A percentile compares a stretch with the other conserved stretches of the same genome.
Conservation (phyloP, 306 rosid species). For the Cicer bijugum region DNA sequence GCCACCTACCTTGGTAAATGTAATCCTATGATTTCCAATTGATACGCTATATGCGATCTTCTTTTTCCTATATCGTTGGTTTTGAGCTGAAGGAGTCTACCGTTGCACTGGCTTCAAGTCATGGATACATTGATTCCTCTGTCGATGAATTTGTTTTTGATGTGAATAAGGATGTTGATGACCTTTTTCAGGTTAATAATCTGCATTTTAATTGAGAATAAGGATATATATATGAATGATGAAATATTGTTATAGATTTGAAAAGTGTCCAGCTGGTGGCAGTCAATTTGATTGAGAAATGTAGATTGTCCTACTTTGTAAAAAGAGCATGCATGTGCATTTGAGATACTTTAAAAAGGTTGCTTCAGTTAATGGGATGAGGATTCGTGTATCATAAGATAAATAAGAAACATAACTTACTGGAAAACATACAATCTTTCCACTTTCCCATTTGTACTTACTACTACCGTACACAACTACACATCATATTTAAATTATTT, state of each 20-base stretch:
- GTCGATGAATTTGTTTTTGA: too few species aligned
- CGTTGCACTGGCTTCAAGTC: conserved; percentile 67
- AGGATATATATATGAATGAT: neutral
- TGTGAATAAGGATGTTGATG: too few species aligned
- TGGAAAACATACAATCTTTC: conserved; percentile 48
- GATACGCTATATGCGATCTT: conserved; percentile 24
- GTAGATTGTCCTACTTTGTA: conserved; percentile 39
- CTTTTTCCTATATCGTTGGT: conserved; percentile 33
- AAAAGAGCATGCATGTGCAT: neutral
- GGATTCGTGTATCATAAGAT: neutral
- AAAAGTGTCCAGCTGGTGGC: neutral
- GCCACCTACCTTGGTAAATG: conserved; percentile 78
- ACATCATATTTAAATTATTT: neutral
- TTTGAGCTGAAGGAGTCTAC: conserved; percentile 85
- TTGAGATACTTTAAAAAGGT: conserved; percentile 20
- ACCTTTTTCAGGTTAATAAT: too few species aligned
- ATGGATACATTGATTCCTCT: conserved; percentile 57
- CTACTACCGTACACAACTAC: neutral
- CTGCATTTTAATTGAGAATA: neutral
- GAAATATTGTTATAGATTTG: conserved; percentile 26
- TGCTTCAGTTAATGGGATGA: conserved; percentile 23
- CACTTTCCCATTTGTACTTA: conserved; percentile 39
- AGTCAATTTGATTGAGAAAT: conserved; percentile 26
- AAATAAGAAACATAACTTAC: conserved; percentile 43
- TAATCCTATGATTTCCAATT: conserved; percentile 35